A percentile compares a stretch with the other conserved stretches of the same genome.
Conservation (phyloP, 768 basidiomycete genomes). For the Leccinum variicolor region DNA sequence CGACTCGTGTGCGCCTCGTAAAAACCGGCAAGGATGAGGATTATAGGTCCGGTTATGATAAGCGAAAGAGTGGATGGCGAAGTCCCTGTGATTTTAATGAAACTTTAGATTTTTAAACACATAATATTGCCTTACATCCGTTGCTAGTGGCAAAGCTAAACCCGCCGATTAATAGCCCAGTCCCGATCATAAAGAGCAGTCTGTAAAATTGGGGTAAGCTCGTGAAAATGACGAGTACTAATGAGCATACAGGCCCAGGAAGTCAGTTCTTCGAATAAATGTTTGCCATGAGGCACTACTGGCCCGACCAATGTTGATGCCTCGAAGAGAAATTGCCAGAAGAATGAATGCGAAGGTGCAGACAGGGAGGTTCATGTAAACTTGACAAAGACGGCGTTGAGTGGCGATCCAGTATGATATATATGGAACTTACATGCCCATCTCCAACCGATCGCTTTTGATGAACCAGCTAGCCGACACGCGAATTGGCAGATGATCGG, state of each 20-base stretch:
- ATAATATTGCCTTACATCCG: constrained; percentile 54
- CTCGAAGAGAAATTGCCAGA: constrained; percentile 57
- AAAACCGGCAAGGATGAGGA: constrained; percentile 57
- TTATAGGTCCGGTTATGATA: constrained; percentile 51
- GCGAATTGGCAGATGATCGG: constrained; percentile 15
- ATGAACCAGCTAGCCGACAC: constrained; percentile 29
- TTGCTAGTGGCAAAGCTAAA: constrained; percentile 69
- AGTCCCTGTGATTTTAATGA: constrained; percentile 48
- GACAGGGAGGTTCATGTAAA: constrained; percentile 81
- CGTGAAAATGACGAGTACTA: constrained; percentile 12
- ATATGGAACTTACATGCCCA: constrained; percentile 69
- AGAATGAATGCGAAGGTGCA: constrained; percentile 59
- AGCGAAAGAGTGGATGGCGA: constrained; percentile 57
- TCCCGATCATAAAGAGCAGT: constrained; percentile 69
- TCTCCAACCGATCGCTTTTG: constrained; percentile 58
- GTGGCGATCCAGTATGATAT: constrained; percentile 9
- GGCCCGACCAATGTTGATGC: constrained; percentile 45
- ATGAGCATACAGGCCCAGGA: constrained; percentile 65
- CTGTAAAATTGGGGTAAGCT: constrained; percentile 37
- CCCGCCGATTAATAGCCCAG: constrained; percentile 71
- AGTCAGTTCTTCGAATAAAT: constrained; percentile 64
- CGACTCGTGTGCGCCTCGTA: constrained; percentile 67
- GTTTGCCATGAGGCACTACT: constrained; percentile 53
- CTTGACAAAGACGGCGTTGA: constrained; percentile 36
- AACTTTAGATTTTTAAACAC: constrained; percentile 1